Base-by-base conservation (phyloP, 176 grass and related monocot species). In the Stipa capillata region DNA sequence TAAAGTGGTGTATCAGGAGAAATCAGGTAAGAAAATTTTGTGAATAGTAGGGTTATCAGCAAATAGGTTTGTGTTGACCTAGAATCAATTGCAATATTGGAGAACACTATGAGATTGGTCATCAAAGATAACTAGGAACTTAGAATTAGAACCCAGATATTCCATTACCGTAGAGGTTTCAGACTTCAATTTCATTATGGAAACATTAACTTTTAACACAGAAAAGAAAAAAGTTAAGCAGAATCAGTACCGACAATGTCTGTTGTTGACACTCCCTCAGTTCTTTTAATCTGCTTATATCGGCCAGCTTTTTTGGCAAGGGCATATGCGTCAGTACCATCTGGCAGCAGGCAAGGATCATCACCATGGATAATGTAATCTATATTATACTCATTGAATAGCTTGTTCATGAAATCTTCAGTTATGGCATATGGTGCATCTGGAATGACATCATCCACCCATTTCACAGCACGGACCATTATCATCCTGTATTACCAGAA, bases 351-450 rank as follows among this genome's bases (percentile, higher is more conserved):
- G 60, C 91, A 97, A 85, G 95, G 91, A 86, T 97, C 95, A 20
- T 94, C 91, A 24, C 94, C 94, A 87, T 97, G 94, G 81, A 97
- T 97, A 65, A 97, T 97, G 65, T 97, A 97, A 79, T 97, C 94
- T 58, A 94, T 94, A 76, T 88, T 88, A 73, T 97, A 97, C n/a
- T 94, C 89, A 60, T 72, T 87, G 64, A 97, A 97, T 47, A 97
- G 72, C 71, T 94, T 94, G 61, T 97, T 83, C 89, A 94, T 94
- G 79, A 94, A 94, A 28, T 97, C 87, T 88, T 94, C 89, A 18
- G 89, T 97, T 65, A 97, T 97, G 83, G 94, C 89, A 83, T 92
- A 94, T 69, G 95, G 91, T 21, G 95, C 91, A 87, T 94, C 87
- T 41, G 76, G 87, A 88, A 97, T 97, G 72, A 97, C 62, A 79